Evolutionary conservation across 768 basidiomycete genomes (phyloP).

Genomic region (Clitopilus passeckerianus): DNA sequence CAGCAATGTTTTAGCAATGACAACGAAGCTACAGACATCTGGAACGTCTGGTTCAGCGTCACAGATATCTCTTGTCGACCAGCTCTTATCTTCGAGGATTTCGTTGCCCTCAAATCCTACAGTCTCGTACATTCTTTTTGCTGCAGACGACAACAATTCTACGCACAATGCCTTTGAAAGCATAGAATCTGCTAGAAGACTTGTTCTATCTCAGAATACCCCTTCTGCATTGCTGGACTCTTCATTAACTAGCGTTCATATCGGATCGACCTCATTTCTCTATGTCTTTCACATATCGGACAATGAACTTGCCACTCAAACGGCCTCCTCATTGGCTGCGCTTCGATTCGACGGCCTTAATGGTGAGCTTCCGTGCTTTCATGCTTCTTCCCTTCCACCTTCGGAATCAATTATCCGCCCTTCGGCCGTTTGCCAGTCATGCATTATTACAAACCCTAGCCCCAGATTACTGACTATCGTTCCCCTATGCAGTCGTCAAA

Average conservation of each 20-base stretch:
- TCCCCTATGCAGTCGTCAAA: slow-evolving; percentile 30
- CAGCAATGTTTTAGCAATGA: slow-evolving; percentile 3
- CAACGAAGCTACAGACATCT: slow-evolving; percentile 6
- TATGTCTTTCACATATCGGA: slow-evolving; percentile 56
- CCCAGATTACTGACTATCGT: slow-evolving; percentile 7
- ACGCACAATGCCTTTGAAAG: slow-evolving; percentile 25
- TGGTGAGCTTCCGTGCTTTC: slow-evolving; percentile 35
- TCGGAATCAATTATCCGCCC: background rate
- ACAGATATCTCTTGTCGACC: slow-evolving; percentile 25
- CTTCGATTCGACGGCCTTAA: slow-evolving; percentile 45
- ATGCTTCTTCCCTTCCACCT: background rate
- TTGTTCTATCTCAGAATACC: slow-evolving; percentile 33
- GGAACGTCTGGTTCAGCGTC: slow-evolving; percentile 8
- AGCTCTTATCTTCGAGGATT: slow-evolving; percentile 42
- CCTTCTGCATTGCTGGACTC: slow-evolving; percentile 39
- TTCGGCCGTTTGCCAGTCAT: background rate
- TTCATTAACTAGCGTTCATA: slow-evolving; percentile 45
- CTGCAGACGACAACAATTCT: slow-evolving; percentile 18
- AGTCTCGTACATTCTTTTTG: slow-evolving; percentile 43
- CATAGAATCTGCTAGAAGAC: slow-evolving; percentile 54
- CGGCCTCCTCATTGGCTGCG: slow-evolving; percentile 24
- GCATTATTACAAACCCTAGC: slow-evolving; percentile 15
- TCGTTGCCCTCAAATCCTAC: slow-evolving; percentile 34
- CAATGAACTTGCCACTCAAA: slow-evolving; percentile 20
- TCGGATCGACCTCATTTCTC: slow-evolving; percentile 38